Conservation (phyloP, 2,329 filamentous ascomycete species). For the Thelonectria olida region DNA sequence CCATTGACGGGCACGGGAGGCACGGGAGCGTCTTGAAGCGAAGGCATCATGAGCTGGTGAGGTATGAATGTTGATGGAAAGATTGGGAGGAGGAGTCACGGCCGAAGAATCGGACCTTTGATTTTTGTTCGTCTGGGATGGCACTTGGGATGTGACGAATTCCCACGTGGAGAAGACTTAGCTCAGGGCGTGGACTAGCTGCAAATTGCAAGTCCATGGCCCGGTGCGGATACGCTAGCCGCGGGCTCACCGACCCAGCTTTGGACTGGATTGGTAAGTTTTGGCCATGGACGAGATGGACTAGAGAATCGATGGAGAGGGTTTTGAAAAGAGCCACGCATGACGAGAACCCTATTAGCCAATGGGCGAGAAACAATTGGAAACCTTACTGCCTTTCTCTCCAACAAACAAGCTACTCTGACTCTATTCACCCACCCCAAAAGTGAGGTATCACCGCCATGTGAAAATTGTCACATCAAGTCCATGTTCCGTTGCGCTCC, state of each 20-base stretch:
- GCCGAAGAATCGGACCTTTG: slow-evolving; percentile 41
- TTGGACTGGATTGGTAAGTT: slow-evolving; percentile 15
- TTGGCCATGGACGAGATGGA: no score
- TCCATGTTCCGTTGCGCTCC: slow-evolving; percentile 4
- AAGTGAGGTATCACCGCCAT: not conserved
- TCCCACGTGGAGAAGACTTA: slow-evolving; percentile 28
- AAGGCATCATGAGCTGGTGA: slow-evolving; percentile 32
- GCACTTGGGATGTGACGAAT: slow-evolving; percentile 28
- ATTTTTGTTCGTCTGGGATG: slow-evolving; percentile 33
- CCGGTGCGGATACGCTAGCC: slow-evolving; percentile 27
- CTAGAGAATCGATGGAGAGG: not conserved
- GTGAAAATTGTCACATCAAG: not conserved
- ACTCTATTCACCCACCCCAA: no score
- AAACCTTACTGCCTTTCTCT: no score
- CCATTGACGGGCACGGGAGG: slow-evolving; percentile 23
- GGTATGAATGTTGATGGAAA: slow-evolving; percentile 22
- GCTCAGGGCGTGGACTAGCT: slow-evolving; percentile 1
- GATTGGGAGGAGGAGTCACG: slow-evolving; percentile 32
- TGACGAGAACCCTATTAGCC: not conserved
- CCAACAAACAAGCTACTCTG: no score
- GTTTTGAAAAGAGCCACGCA: not conserved
- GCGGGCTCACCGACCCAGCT: slow-evolving; percentile 25
- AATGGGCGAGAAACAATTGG: not conserved
- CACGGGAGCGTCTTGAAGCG: slow-evolving; percentile 33
- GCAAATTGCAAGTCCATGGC: slow-evolving; percentile 18